Evolutionary conservation across 305 asterid species (phyloP).

Genomic region (Fraxinus velutina): DNA sequence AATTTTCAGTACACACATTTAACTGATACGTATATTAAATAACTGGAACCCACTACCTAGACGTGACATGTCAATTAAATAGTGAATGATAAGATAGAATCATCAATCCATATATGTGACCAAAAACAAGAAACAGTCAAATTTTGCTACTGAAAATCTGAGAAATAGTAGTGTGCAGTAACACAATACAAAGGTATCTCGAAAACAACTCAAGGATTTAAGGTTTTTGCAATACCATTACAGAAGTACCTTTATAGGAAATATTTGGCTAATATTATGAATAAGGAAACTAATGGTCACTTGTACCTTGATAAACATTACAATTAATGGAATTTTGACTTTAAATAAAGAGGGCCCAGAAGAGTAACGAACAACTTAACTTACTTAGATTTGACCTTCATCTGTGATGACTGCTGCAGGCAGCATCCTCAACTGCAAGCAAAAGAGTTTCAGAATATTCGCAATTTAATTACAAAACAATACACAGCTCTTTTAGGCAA

Average conservation of each 20-base stretch:
- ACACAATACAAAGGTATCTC: background rate
- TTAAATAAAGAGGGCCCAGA: slow-evolving; percentile 7
- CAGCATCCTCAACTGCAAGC: slow-evolving; percentile 28
- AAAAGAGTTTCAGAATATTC: background rate
- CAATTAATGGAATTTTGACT: slow-evolving; percentile 15
- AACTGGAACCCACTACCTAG: background rate
- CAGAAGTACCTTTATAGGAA: background rate
- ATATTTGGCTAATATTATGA: background rate
- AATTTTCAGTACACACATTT: background rate
- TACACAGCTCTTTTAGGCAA: background rate
- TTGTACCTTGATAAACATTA: slow-evolving; percentile 12
- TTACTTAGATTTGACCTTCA: slow-evolving; percentile 13
- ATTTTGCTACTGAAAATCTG: background rate
- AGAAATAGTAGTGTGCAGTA: background rate
- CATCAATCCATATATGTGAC: background rate
- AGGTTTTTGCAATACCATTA: background rate
- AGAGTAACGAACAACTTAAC: slow-evolving; percentile 13
- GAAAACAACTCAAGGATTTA: background rate
- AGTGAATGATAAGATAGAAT: background rate
- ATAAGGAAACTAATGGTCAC: background rate
- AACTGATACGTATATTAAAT: background rate
- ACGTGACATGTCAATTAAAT: background rate
- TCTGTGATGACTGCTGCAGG: slow-evolving; percentile 11
- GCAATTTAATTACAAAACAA: slow-evolving; percentile 6
- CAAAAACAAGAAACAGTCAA: background rate